Evolutionary conservation across 2,329 filamentous ascomycete genomes (phyloP), one percentile per base, ranked within the genome.

Genomic region (Fragosphaeria purpurea): DNA sequence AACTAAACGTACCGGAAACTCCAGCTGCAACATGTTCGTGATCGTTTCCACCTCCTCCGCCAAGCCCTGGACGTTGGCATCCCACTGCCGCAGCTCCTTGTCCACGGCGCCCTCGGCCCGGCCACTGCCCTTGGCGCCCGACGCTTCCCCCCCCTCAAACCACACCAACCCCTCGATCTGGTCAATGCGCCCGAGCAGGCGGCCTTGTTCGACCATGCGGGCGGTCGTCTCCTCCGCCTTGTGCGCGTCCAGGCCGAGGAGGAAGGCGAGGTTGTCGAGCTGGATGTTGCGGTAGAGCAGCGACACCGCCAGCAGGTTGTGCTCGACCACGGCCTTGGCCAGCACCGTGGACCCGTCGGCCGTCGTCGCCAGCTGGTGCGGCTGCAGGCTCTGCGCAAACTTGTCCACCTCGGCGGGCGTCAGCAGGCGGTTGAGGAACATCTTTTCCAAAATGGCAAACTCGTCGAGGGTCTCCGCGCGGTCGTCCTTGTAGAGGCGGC

Each of bases 141-240:
- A 83, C 7, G 81, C 83, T 61, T 88, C 84, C 35, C 80, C 80
- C 62, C 68, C 73, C 67, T 93, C 87, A 63, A 98, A 98, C 70
- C 83, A 89, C 53, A 98, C 90, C 9, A 90, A 71, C 11, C 85
- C 78, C 51, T 89, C 87, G 51, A 98, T 90, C 71, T 98, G 93
- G 67, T 98, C 91, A 61, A 98, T 97, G 51, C 85, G 82, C 7
- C 91, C 93, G 4, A 85, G 80, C 47, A 98, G 69, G 35, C 93
- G 82, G 8, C 88, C 89, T 67, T 96, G 90, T 71, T 97, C 90
- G 60, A 98, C 88, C 93, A 98, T 98, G 59, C 82, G 78, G 5
- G 91, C 89, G 10, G 91, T 93, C 49, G 93, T 96, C 52, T 86
- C 83, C 71, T 98, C 93, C 4, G 91, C 91, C 65, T 83, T 85